Base-by-base conservation (phyloP, 768 basidiomycete genomes). In the Hirschioporus abietinus region DNA sequence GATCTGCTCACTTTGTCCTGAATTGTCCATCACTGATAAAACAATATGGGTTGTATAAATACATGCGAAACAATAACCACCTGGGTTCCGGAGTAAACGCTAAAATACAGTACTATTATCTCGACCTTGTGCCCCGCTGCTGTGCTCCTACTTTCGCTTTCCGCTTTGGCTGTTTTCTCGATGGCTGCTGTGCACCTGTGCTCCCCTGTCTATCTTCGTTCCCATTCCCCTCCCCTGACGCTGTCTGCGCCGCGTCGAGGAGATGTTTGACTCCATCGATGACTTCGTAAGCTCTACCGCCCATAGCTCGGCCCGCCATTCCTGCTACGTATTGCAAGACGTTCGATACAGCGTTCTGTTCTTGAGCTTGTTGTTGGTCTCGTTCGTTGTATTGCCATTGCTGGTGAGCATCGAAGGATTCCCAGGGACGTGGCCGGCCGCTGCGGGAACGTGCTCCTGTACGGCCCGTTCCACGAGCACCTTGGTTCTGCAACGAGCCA, bases 401-500 rank as follows among this genome's bases (percentile, higher is more conserved):
- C 52, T 74, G 76, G 72, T 89, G 88, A 61, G 77, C 76, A 61
- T 86, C 82, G 71, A 88, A 92, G 17, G 87, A 80, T 58, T 91
- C 88, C 89, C 88, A 91, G 62, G 86, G 74, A 68, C 84, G 86
- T 4, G 87, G 77, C 20, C 74, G 75, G 58, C 70, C 69, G 66
- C 23, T 71, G 52, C 68, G 63, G 23, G 25, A 12, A 2, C 60
- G 60, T 18, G 15, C 60, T 17, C 60, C 60, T 61, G 60, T 7
- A 15, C 60, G 60, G 25, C 60, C 60, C 24, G 60, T 61, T 25
- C 60, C 18, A 24, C 60, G 60, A 24, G 25, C 60, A 52, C 42
- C 42, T 52, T 52, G 42, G 42, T 52, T 52, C 60, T 61, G 60
- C 24, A 61, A 61, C 25, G 60, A 25, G 60, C 60, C 60, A 17